A percentile compares a stretch with the other conserved stretches of the same genome.
phyloP scores from a whole-genome alignment of 768 basidiomycete genomes.

The Pleurotus eryngii region DNA sequence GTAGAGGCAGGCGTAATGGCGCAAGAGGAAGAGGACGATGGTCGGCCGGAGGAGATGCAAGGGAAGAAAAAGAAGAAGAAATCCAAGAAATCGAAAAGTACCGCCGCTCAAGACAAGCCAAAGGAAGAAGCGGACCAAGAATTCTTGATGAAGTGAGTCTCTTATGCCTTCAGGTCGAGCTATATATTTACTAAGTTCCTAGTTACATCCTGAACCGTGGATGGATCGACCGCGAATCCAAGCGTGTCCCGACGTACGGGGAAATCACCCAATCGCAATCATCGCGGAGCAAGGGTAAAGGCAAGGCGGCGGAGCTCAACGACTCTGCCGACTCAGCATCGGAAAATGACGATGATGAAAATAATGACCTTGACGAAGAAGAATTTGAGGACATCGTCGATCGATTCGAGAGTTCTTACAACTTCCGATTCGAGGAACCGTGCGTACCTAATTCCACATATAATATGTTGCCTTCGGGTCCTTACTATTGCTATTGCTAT shows the following conservation, averaged over 20 bases:
- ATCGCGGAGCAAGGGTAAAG: constrained; percentile 29
- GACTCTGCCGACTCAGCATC: constrained; percentile 20
- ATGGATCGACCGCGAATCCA: constrained; percentile 83
- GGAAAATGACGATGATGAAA: constrained; percentile 19
- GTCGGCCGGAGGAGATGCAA: constrained; percentile 33
- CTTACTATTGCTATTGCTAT: no score
- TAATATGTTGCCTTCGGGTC: no score
- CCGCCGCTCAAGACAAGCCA: constrained; percentile 25
- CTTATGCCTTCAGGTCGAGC: neutral
- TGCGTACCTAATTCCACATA: constrained; percentile 37
- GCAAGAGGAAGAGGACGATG: constrained; percentile 23
- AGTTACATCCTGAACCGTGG: constrained; percentile 98
- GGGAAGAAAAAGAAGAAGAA: constrained; percentile 30
- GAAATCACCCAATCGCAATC: constrained; percentile 60
- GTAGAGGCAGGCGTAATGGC: constrained; percentile 36
- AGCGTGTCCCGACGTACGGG: constrained; percentile 79
- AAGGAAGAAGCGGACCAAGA: constrained; percentile 76
- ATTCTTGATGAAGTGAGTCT: constrained; percentile 82
- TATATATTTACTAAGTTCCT: constrained; percentile 4
- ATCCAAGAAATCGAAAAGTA: constrained; percentile 17
- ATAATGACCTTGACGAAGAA: constrained; percentile 45
- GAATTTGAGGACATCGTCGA: constrained; percentile 87
- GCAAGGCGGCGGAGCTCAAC: constrained; percentile 18
- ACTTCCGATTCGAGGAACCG: constrained; percentile 97
- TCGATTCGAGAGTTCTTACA: constrained; percentile 93